Percentiles rank a stretch among this genome's conserved stretches.
These are phyloP conservation scores for Fragaria vesca DNA, from an alignment of 306 rosid species.

Conservation along the genomic window DNA sequence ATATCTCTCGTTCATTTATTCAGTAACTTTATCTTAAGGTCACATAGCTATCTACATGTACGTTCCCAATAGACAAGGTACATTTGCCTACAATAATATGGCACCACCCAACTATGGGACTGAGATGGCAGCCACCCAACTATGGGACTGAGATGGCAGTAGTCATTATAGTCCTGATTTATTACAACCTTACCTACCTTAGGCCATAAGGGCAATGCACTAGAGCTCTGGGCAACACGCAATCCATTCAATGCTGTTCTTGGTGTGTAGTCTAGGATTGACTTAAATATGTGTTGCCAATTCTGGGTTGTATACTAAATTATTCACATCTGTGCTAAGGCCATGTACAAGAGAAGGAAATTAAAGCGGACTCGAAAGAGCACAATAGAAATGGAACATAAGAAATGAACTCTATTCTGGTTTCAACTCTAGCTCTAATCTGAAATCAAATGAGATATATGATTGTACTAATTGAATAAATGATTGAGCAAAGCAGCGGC, in stretches of 20 bases:
- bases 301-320: background rate
- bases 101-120: background rate
- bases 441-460: slow-evolving; percentile 2
- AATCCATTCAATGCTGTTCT: background rate
- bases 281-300: background rate
- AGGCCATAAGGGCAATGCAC: background rate
- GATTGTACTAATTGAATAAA: slow-evolving; percentile 41
- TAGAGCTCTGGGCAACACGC: background rate
- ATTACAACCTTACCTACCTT: background rate
- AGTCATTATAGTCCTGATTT: background rate
- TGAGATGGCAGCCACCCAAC: background rate
- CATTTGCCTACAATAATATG: slow-evolving; percentile 5
- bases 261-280: background rate
- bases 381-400: background rate
- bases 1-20: background rate
- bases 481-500: slow-evolving; percentile 49
- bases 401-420: background rate
- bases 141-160: background rate
- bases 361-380: background rate
- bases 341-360: no score
- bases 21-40: background rate
- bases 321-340: background rate
- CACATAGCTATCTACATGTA: background rate
- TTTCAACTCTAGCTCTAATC: background rate
- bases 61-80: background rate